Percentiles rank a stretch among this genome's conserved stretches.
Evolutionary conservation across 1,284 basidiomycete species (phyloP).

Genomic region (Phenoliferia sp.): DNA sequence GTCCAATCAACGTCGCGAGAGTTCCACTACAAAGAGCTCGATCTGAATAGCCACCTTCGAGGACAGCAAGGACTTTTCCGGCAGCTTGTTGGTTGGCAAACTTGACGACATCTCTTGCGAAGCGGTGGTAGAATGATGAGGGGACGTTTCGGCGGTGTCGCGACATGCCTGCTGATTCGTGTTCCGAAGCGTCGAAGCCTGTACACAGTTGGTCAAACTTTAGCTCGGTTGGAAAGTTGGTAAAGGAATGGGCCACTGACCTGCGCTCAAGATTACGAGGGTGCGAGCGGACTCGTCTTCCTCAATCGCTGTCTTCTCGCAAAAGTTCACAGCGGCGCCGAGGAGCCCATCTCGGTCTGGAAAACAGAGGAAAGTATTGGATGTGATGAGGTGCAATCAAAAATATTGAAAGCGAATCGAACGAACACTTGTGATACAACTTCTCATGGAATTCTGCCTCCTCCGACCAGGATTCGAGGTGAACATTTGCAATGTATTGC

Average conservation of each 20-base stretch:
- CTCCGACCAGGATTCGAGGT: slow-evolving; percentile 69
- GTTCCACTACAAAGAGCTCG: slow-evolving; percentile 74
- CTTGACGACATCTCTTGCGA: slow-evolving; percentile 64
- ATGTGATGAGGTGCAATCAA: too few relatives aligned
- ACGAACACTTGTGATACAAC: slow-evolving; percentile 53
- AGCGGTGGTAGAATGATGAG: slow-evolving; percentile 75
- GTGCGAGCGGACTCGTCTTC: slow-evolving; percentile 45
- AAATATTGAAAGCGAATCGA: neutral
- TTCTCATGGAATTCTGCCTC: slow-evolving; percentile 71
- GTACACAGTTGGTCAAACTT: slow-evolving; percentile 52
- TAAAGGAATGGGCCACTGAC: slow-evolving; percentile 45
- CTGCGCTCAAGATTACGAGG: slow-evolving; percentile 69
- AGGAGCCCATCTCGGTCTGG: slow-evolving; percentile 63
- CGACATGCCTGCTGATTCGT: slow-evolving; percentile 88
- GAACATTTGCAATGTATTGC: slow-evolving; percentile 57
- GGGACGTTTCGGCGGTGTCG: slow-evolving; percentile 88
- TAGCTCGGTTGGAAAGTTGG: neutral
- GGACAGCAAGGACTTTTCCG: slow-evolving; percentile 75
- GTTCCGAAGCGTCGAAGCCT: slow-evolving; percentile 90
- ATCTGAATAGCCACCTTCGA: slow-evolving; percentile 95
- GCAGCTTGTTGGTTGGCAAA: slow-evolving; percentile 64
- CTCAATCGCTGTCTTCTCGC: slow-evolving; percentile 57
- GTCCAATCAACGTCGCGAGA: slow-evolving; percentile 69
- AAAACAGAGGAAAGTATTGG: slow-evolving; percentile 35
- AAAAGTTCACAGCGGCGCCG: slow-evolving; percentile 66